Evolutionary conservation across 352 stramenopile genomes (phyloP), one percentile per base, ranked within the genome.

Genomic region (Discostella stelligera): DNA sequence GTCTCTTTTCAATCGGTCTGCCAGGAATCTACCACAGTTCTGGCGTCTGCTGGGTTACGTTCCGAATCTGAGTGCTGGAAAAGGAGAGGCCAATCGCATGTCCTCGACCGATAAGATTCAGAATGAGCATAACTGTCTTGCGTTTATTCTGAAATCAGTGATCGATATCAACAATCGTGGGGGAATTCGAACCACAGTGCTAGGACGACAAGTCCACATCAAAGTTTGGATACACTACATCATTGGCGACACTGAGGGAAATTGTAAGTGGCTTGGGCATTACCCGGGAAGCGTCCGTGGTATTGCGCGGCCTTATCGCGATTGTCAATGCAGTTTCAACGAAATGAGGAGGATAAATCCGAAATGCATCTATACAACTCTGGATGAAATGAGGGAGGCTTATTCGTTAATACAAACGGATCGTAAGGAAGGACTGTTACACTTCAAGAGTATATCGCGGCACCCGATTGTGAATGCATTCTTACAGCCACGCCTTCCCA

Each of bases 221-320:
- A 68, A 68, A 20, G 46, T 68, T 10, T 68, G 61, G 61, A 68
- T 68, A 16, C 70, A 77, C 21, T 53, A 56, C 18, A 44, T 77
- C 9, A 69, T 77, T 61, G 70, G 70, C n/a, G 70, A 71, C n/a
- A 71, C 52, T 23, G 21, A 16, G n/a, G 61, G 58, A 16, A 77
- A 64, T 32, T 71, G 71, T 49, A 27, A 5, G 37, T 71, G 27
- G 25, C 50, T 77, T 3, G 70, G 49, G 13, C 60, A 70, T 52
- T 77, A 71, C 46, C 67, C 67, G 6, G 44, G 39, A 13, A 30
- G 23, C 9, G 46, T 30, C 5, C 41, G 18, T 8, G 18, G 30
- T 11, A 13, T 62, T 10, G 23, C 23, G 14, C 18, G 60, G 21
- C 59, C 60, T 2, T 77, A 77, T 52, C 27, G 70, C 3, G 70